Base-by-base conservation (phyloP, 2,329 filamentous ascomycete genomes). In the Trichophaea hybrida region DNA sequence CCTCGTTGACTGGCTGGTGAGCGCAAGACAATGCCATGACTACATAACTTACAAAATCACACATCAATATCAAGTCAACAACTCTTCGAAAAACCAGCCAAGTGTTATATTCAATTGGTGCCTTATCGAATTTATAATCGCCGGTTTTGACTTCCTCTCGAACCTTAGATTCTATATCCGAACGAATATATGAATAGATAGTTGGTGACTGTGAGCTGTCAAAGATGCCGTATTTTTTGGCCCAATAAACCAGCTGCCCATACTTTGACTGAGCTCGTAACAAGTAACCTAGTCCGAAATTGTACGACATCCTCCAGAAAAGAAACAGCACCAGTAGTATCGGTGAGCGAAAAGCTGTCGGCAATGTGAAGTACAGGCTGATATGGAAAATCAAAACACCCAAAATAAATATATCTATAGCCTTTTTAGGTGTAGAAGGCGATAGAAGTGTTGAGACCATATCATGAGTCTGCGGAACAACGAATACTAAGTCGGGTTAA, bases 401-500 rank as follows among this genome's bases (percentile, higher is more conserved):
- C 59, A 98, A 78, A 65, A 98, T 89, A 61, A 85, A 70, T 60
- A 82, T 74, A 73, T 98, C 93, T 62, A 89, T 93, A 43, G 94
- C 72, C 71, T 97, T 97, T 77, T 98, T 98, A 57, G 93, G 89
- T 71, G 97, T 86, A 66, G 86, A 86, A 55, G 93, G 93, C 69
- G 94, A 93, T 68, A 98, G 82, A 58, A 98, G 80, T 75, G 97
- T 93, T 55, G 91, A 94, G 68, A 98, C 91, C 93, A 98, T 97
- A 75, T 98, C 93, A 77, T 96, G 89, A 59, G 93, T 98, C 64
- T 88, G 84, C 52, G 93, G 93, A 58, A 98, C 93, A 60, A 88
- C 85, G 71, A 98, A 98, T 69, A 95, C 93, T 97, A 24, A 17
- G 5, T n/a, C 5, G 31, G 8, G 31, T n/a, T 35, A n/a, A 13